These are phyloP conservation scores for Mrakia frigida DNA, from an alignment of 768 basidiomycete species.

Conservation along the genomic window DNA sequence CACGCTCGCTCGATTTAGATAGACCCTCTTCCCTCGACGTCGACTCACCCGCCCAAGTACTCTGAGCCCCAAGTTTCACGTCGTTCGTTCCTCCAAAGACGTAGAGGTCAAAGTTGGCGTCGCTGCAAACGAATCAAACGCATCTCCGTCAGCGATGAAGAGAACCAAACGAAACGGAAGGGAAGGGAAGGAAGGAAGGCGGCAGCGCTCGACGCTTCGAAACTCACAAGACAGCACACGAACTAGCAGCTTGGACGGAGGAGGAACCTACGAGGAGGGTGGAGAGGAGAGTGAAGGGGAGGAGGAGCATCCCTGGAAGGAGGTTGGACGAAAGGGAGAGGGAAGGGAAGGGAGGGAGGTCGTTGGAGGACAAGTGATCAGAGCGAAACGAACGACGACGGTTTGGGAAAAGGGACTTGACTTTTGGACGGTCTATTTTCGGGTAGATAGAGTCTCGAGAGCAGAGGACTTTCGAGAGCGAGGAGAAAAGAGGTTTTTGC, in stretches of 20 bases:
- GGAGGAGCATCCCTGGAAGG: neutral
- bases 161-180: neutral
- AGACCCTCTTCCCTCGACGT: constrained; percentile 28
- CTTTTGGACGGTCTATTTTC: neutral
- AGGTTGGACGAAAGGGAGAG: neutral
- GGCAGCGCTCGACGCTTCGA: too few relatives aligned
- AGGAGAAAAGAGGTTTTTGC: neutral
- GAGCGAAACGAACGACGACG: neutral
- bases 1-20: too few relatives aligned
- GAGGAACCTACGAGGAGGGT: neutral
- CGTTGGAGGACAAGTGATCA: neutral
- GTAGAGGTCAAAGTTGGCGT: constrained; percentile 72
- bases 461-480: neutral
- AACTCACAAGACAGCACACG: constrained; percentile 27
- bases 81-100: constrained; percentile 81
- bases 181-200: too few relatives aligned
- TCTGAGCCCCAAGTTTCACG: constrained; percentile 68
- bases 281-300: constrained; percentile 6
- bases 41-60: constrained; percentile 59
- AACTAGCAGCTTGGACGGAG: neutral
- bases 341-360: neutral
- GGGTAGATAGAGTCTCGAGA: too few relatives aligned
- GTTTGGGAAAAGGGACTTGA: too few relatives aligned
- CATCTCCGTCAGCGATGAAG: too few relatives aligned
- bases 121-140: constrained; percentile 40